Evolutionary conservation across 1,284 basidiomycete genomes (phyloP).

Genomic region (Pyrrhoderma noxium): DNA sequence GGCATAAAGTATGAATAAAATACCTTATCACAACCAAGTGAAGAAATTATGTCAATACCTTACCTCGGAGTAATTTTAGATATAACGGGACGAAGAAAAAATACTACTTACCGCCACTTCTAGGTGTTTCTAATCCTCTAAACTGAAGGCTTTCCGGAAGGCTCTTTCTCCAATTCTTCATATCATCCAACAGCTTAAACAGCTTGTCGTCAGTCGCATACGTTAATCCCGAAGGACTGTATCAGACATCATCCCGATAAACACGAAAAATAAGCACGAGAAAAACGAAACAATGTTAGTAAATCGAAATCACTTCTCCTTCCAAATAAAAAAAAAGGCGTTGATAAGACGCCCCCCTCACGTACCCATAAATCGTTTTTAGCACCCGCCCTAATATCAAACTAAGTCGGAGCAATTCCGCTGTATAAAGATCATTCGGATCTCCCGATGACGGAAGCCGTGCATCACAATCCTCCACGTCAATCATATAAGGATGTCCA

Average conservation of each 20-base stretch:
- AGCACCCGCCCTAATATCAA: constrained; percentile 82
- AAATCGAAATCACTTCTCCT: background rate
- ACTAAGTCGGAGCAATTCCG: constrained; percentile 81
- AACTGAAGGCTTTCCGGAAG: constrained; percentile 74
- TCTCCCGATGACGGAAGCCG: constrained; percentile 77
- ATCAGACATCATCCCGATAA: too few species aligned
- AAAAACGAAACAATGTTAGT: background rate
- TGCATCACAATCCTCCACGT: constrained; percentile 89
- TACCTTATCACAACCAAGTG: constrained; percentile 47
- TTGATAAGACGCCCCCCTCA: background rate
- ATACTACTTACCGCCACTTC: constrained; percentile 51
- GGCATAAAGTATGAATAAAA: constrained; percentile 81
- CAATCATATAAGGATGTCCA: constrained; percentile 86
- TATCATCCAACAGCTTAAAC: constrained; percentile 59
- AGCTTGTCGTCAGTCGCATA: constrained; percentile 76
- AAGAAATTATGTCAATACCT: background rate
- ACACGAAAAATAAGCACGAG: too few species aligned
- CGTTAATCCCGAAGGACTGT: constrained; percentile 78
- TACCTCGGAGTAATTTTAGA: too few species aligned
- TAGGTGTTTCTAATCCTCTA: constrained; percentile 55
- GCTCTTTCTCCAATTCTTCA: constrained; percentile 70
- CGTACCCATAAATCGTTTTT: constrained; percentile 84
- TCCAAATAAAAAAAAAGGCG: background rate
- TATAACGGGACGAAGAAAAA: constrained; percentile 9
- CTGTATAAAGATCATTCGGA: constrained; percentile 66